Evolutionary conservation across 257 asterid genomes (phyloP), one percentile per base, ranked within the genome.

Genomic region (Solanum raphanifolium): DNA sequence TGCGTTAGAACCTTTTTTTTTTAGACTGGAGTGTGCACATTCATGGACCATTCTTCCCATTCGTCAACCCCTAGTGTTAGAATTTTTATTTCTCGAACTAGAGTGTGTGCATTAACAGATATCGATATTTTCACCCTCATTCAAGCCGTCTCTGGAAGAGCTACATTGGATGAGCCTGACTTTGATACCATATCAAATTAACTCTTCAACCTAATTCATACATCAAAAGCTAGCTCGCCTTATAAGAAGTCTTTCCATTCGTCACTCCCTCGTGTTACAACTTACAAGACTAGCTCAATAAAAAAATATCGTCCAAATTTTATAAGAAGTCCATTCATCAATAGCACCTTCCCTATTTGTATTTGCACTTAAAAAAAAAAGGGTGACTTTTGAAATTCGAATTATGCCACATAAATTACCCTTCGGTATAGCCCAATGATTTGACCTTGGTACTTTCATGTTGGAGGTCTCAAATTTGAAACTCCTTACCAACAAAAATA

Each of bases 371-470:
- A 65, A 25, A 66, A 69, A 6, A 29, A 27, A 2, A 3, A 0
- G 0, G 12, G 46, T 4, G 10, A 71, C 13, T 32, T 31, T 71
- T 9, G 13, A 71, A 71, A 31, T 32, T 6, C 0, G 2, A 71
- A 16, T 3, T 71, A 29, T 68, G 1, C 62, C 62, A 55, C 4
- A 18, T 6, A 55, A 55, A 18, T 55, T 55, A 55, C 0, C 1
- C n/a, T 55, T 55, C n/a, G 0, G 0, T 18, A 3, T 55, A 55
- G 10, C 9, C n/a, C 9, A 18, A 0, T 2, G 0, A 18, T 55
- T 55, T 55, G 1, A 55, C 4, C 10, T 55, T 7, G 10, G 9
- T 18, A 55, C 62, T 55, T 55, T 2, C 1, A 55, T 18, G 0
- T 3, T 18, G n/a, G 1, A 55, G 62, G 10, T 18, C n/a, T 55